Evolutionary conservation across 768 basidiomycete species (phyloP).

Genomic region (Mycena maculata): DNA sequence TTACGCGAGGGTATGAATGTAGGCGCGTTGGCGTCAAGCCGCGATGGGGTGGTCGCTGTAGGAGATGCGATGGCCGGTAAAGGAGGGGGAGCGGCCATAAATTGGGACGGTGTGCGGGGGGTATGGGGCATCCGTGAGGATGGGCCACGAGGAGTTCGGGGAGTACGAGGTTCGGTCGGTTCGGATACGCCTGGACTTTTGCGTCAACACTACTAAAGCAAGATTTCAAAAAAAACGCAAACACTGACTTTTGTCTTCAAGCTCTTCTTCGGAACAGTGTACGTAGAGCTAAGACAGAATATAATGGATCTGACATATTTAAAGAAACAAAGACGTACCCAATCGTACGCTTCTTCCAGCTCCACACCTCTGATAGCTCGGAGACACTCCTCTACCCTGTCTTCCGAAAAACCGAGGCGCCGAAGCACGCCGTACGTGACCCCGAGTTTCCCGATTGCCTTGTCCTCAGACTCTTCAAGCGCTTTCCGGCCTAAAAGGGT

Average conservation of each 20-base stretch:
- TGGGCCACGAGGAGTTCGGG: slow-evolving; percentile 40
- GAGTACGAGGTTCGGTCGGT: slow-evolving; percentile 39
- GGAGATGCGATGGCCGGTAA: slow-evolving; percentile 22
- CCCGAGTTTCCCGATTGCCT: slow-evolving; percentile 74
- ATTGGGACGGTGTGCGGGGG: slow-evolving; percentile 50
- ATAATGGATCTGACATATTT: background rate
- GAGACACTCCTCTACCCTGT: slow-evolving; percentile 78
- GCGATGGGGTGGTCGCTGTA: slow-evolving; percentile 33
- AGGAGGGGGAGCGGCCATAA: slow-evolving; percentile 40
- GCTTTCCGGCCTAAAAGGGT: slow-evolving; percentile 46
- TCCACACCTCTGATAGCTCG: slow-evolving; percentile 71
- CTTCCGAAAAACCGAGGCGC: slow-evolving; percentile 80
- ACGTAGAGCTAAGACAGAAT: slow-evolving; percentile 66
- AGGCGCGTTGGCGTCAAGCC: slow-evolving; percentile 55
- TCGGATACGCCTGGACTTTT: slow-evolving; percentile 24
- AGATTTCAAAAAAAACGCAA: background rate
- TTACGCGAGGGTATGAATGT: slow-evolving; percentile 49
- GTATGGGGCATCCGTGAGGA: slow-evolving; percentile 28
- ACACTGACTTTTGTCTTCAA: slow-evolving; percentile 54
- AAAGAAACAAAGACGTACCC: slow-evolving; percentile 66
- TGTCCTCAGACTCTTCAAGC: slow-evolving; percentile 75
- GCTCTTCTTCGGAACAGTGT: slow-evolving; percentile 71
- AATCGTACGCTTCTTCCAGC: slow-evolving; percentile 90
- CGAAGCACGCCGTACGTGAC: slow-evolving; percentile 85
- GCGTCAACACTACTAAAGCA: background rate